Base-by-base conservation (phyloP, 2,329 filamentous ascomycete genomes). In the Didymella exigua region DNA sequence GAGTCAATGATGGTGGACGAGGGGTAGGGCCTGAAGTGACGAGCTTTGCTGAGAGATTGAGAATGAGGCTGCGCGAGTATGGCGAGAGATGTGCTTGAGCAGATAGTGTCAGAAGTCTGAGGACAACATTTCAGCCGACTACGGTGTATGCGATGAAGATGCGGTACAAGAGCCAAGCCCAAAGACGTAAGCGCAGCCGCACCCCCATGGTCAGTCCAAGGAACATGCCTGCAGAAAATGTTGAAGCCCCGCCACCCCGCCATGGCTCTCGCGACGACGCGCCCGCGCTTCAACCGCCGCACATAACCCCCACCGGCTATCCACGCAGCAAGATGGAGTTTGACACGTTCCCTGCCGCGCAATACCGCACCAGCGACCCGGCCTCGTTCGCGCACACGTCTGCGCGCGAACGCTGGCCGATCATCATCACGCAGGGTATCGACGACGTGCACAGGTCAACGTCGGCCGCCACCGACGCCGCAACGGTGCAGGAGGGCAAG, bases 341-440 rank as follows among this genome's bases (percentile, higher is more conserved):
- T 54, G 65, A 68, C 44, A 62, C 62, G 1, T 68, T 68, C 43
- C 21, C 63, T 19, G 63, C 64, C 96, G 90, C 88, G 41, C 86
- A 86, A 58, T 96, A 89, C 74, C 83, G 82, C 65, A 98, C 92
- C 31, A 86, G 84, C 67, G 93, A 98, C 79, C 85, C 85, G 68
- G 89, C 83, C 36, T 97, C 92, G 42, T 98, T 98, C 73, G 95
- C 90, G 47, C 91, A 87, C 75, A 82, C 87, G 56, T 96, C 95
- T 8, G 93, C 91, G 29, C 84, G 89, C 69, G 88, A 92, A 63
- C 84, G 95, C 74, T 99, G 93, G 95, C 95, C 95, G 14, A 82
- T 96, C 52, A 99, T 99, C 71, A 79, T 99, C 66, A 98, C 95
- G 14, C 86, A 92, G 72, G 90, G 89, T 51, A 95, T 99, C 69